Conservation (phyloP, 2,329 filamentous ascomycete species). For the Cercospora brassicicola region DNA sequence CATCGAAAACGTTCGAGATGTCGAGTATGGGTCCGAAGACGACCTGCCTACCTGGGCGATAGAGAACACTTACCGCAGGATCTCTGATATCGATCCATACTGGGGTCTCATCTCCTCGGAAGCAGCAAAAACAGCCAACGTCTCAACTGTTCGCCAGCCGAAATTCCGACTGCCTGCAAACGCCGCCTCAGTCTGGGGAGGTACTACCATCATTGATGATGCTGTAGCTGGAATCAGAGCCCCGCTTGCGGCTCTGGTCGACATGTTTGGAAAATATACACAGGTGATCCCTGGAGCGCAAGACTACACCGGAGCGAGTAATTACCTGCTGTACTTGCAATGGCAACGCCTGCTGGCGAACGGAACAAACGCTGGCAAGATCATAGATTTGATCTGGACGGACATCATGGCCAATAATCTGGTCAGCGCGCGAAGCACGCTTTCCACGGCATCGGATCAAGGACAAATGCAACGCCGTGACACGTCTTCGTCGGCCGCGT, state of each 20-base stretch:
- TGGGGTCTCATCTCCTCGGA: constrained; percentile 11
- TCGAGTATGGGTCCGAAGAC: background rate
- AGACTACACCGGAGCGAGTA: constrained; percentile 12
- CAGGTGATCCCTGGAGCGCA: background rate
- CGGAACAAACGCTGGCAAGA: constrained; percentile 1
- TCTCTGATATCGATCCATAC: background rate
- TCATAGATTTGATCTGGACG: constrained; percentile 17
- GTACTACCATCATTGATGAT: background rate
- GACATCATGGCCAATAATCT: constrained; percentile 16
- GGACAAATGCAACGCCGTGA: background rate
- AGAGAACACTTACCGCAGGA: constrained; percentile 2
- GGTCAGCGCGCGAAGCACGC: constrained; percentile 9
- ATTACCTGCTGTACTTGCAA: constrained; percentile 13
- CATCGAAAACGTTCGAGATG: constrained; percentile 7
- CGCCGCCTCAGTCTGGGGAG: background rate
- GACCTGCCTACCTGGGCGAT: constrained; percentile 13
- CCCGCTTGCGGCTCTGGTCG: constrained; percentile 1
- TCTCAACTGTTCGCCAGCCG: background rate
- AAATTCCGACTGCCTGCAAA: constrained; percentile 12
- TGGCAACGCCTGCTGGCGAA: constrained; percentile 8
- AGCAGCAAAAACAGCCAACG: background rate
- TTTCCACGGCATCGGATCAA: background rate
- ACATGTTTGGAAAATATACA: background rate
- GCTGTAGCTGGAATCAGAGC: constrained; percentile 10
- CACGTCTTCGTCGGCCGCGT: background rate